Percentiles rank a stretch among this genome's conserved stretches.
phyloP scores from a whole-genome alignment of 2,329 filamentous ascomycete species.

The Arthrobotrys sinensis region DNA sequence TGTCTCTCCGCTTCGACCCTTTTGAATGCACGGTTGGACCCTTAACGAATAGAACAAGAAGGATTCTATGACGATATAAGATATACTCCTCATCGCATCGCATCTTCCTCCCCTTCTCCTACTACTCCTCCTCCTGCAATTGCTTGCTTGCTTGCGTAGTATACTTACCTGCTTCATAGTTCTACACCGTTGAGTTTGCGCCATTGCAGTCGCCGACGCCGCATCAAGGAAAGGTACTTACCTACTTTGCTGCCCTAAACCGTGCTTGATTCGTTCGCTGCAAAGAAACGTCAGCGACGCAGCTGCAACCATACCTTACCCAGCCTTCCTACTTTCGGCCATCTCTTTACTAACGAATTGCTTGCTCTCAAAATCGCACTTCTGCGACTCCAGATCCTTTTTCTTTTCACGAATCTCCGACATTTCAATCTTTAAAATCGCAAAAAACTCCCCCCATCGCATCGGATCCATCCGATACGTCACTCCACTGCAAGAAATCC shows the following conservation, averaged over 20 bases:
- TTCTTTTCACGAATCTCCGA: background rate
- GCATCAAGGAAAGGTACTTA: background rate
- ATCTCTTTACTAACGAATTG: constrained; percentile 16
- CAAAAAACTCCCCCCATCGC: background rate
- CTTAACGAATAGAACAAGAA: no score
- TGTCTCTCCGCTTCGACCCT: no score
- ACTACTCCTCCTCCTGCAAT: background rate
- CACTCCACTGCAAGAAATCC: background rate
- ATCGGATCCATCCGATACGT: constrained; percentile 5
- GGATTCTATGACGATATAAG: constrained; percentile 12
- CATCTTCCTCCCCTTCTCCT: background rate
- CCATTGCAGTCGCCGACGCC: background rate
- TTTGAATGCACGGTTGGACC: no score
- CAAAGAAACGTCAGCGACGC: constrained; percentile 23
- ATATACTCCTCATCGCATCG: constrained; percentile 10
- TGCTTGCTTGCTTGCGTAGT: background rate
- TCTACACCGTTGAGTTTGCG: background rate
- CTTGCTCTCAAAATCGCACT: background rate
- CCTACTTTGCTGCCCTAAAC: background rate
- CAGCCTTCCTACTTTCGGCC: constrained; percentile 33
- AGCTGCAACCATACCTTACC: constrained; percentile 2
- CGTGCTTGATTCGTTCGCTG: constrained; percentile 20
- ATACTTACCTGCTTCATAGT: constrained; percentile 2
- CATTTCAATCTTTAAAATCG: background rate
- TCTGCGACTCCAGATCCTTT: constrained; percentile 25